phyloP scores from a whole-genome alignment of 164 flowering plant genomes.

The Berberis vulgaris region DNA sequence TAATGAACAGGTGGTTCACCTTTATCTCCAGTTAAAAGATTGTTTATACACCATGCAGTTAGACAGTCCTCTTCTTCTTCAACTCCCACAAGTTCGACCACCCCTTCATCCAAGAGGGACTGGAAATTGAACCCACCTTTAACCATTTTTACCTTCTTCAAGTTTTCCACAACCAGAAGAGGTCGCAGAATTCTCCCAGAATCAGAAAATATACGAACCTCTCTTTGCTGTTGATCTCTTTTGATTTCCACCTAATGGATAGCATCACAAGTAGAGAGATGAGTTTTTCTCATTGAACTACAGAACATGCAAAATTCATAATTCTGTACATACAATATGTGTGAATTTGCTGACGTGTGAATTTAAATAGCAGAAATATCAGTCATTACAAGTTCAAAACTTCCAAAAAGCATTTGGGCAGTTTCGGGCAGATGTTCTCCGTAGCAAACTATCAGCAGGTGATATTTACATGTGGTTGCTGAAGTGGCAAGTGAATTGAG shows the following conservation, averaged over 20 bases:
- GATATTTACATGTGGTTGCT: too few species aligned
- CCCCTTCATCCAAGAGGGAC: conserved; percentile 53
- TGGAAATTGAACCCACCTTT: conserved; percentile 45
- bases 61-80: conserved; percentile 94
- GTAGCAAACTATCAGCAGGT: too few species aligned
- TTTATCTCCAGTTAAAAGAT: conserved; percentile 30
- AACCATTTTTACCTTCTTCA: conserved; percentile 39
- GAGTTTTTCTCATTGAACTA: not conserved
- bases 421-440: too few species aligned
- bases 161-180: conserved; percentile 65
- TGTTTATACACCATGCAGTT: conserved; percentile 67
- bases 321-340: too few species aligned
- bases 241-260: conserved; percentile 69
- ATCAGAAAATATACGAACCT: too few species aligned
- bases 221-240: conserved; percentile 34
- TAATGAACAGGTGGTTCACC: conserved; percentile 32
- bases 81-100: conserved; percentile 70
- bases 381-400: too few species aligned
- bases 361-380: too few species aligned
- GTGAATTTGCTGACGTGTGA: too few species aligned
- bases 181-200: conserved; percentile 22
- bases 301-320: not conserved
- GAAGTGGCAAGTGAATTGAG: too few species aligned
- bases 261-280: not conserved
- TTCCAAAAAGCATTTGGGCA: too few species aligned